Conservation (phyloP, 2,329 filamentous ascomycete genomes). For the Rachicladosporium sp. region DNA sequence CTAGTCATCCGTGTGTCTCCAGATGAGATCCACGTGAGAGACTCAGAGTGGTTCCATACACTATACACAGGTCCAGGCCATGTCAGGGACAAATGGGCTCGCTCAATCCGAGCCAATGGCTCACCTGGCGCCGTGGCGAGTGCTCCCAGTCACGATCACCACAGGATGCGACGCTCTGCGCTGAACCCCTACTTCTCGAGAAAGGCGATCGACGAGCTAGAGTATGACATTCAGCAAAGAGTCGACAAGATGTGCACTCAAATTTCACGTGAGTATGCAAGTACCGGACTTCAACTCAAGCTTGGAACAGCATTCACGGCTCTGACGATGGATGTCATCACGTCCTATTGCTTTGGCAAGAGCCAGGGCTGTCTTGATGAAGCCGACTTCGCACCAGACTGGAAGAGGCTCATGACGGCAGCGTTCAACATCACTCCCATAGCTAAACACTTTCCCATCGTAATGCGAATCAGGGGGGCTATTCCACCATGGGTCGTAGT, state of each 20-base stretch:
- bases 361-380: slow-evolving; percentile 20
- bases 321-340: slow-evolving; percentile 20
- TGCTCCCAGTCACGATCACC: slow-evolving; percentile 8
- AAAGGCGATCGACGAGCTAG: slow-evolving; percentile 13
- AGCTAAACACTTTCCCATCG: too few species aligned
- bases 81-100: slow-evolving; percentile 6
- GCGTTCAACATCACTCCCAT: too few species aligned
- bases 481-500: too few species aligned
- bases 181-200: slow-evolving; percentile 18
- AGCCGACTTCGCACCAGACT: slow-evolving; percentile 6
- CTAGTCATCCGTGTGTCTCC: slow-evolving; percentile 11
- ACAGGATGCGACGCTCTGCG: slow-evolving; percentile 7
- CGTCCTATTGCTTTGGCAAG: slow-evolving; percentile 21
- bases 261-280: too few species aligned
- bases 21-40: slow-evolving; percentile 7
- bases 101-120: slow-evolving; percentile 6
- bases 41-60: slow-evolving; percentile 9
- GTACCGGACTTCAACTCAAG: too few species aligned
- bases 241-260: slow-evolving; percentile 10
- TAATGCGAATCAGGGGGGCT: too few species aligned
- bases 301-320: slow-evolving; percentile 10
- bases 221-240: slow-evolving; percentile 9
- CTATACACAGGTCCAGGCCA: slow-evolving; percentile 10
- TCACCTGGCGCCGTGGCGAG: slow-evolving; percentile 8
- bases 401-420: too few species aligned